Percentiles rank a stretch among this genome's conserved stretches.
phyloP scores from a whole-genome alignment of 1,284 basidiomycete genomes.

The Cryptococcus sp. region DNA sequence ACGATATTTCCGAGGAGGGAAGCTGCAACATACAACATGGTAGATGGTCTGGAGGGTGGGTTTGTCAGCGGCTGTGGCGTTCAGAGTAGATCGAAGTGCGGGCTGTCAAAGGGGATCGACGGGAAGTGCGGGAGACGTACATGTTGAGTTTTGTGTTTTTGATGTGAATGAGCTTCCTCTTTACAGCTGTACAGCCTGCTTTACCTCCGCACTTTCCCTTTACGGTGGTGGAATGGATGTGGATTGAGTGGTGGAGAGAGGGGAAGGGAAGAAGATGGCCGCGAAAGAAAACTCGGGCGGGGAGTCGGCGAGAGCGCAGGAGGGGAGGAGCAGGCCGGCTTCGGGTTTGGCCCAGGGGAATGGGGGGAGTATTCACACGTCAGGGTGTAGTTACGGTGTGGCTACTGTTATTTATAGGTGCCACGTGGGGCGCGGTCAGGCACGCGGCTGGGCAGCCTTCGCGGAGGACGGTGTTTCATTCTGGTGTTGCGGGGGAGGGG shows the following conservation, averaged over 20 bases:
- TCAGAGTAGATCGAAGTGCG: not conserved
- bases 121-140: not conserved
- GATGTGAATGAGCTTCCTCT: slow-evolving; percentile 4
- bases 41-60: not conserved
- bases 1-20: not conserved
- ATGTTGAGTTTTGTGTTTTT: not conserved
- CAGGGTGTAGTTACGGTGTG: too few species aligned
- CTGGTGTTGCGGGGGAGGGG: too few species aligned
- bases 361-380: too few species aligned
- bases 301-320: not conserved
- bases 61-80: not conserved
- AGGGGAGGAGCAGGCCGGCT: too few species aligned
- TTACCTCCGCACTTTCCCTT: slow-evolving; percentile 10
- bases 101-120: not conserved
- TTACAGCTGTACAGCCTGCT: slow-evolving; percentile 4
- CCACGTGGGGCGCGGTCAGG: too few species aligned
- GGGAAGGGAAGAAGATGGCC: too few species aligned
- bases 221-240: not conserved
- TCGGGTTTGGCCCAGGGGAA: too few species aligned
- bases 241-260: not conserved
- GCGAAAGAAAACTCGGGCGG: too few species aligned
- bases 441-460: too few species aligned
- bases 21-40: slow-evolving; percentile 15
- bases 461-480: too few species aligned
- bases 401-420: too few species aligned